A percentile compares a stretch with the other conserved stretches of the same genome.
phyloP scores from a whole-genome alignment of 768 basidiomycete species.

The Gloeophyllum trabeum region DNA sequence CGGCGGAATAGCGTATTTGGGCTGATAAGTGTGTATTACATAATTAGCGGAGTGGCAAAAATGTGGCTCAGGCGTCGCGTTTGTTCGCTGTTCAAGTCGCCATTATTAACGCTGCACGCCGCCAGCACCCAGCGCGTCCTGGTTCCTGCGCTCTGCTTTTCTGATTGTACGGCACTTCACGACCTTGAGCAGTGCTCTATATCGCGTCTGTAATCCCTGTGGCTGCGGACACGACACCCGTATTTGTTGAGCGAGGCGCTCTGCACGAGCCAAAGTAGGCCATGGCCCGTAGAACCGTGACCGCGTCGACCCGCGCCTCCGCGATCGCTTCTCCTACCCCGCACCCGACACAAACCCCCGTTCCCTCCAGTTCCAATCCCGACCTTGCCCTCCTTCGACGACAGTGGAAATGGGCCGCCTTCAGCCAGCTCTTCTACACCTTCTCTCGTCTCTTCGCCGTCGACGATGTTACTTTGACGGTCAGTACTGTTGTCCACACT shows the following conservation, averaged over 20 bases:
- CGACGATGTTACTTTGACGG: constrained; percentile 57
- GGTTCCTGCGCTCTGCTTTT: too few species aligned
- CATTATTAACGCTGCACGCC: too few species aligned
- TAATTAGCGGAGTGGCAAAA: too few species aligned
- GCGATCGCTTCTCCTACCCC: constrained; percentile 7
- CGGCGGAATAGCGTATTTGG: not conserved
- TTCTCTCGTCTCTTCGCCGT: constrained; percentile 67
- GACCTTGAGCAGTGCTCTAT: too few species aligned
- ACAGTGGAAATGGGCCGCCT: constrained; percentile 90
- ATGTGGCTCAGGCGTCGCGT: too few species aligned
- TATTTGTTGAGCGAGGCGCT: not conserved
- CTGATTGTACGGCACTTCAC: too few species aligned
- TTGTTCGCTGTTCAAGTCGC: too few species aligned
- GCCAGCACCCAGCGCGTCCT: too few species aligned
- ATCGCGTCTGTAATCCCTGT: too few species aligned
- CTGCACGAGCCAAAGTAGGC: not conserved
- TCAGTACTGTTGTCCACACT: too few species aligned
- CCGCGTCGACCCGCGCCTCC: constrained; percentile 12
- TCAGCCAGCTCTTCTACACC: constrained; percentile 83
- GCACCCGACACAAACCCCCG: constrained; percentile 11
- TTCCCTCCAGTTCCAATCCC: constrained; percentile 5
- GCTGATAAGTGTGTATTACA: constrained; percentile 4
- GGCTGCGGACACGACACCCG: too few species aligned
- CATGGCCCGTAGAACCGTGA: constrained; percentile 22
- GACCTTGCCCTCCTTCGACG: constrained; percentile 48